phyloP scores from a whole-genome alignment of 2,329 filamentous ascomycete genomes.

The Ascomycota sp. region DNA sequence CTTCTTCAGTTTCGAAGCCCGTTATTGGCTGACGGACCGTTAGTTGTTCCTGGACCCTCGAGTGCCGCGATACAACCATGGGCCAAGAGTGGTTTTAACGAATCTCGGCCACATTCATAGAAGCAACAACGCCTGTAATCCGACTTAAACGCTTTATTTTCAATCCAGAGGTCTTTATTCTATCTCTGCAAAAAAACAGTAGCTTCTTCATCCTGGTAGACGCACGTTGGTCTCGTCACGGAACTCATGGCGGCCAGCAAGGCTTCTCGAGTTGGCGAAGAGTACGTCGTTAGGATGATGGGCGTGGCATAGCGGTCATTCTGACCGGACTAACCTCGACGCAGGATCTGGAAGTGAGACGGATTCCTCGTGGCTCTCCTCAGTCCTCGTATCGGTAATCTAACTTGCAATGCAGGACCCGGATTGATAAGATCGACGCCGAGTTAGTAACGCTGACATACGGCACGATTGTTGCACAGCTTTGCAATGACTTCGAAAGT shows the following conservation, averaged over 20 bases:
- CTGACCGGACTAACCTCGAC: conserved; percentile 11
- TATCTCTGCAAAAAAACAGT: too few relatives aligned
- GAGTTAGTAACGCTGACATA: conserved; percentile 95
- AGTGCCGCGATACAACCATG: too few relatives aligned
- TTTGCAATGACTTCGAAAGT: conserved; percentile 89
- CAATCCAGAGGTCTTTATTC: too few relatives aligned
- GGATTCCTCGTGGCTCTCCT: conserved; percentile 1
- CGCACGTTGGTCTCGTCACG: neutral
- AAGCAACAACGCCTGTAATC: too few relatives aligned
- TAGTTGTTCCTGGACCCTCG: conserved; percentile 11
- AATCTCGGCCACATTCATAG: too few relatives aligned
- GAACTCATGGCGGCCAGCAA: conserved; percentile 37
- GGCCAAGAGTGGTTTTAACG: too few relatives aligned
- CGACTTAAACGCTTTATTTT: too few relatives aligned
- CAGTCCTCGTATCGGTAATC: conserved; percentile 5
- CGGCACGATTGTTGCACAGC: conserved; percentile 86
- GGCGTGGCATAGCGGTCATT: neutral
- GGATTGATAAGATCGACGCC: conserved; percentile 93
- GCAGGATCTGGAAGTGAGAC: conserved; percentile 74
- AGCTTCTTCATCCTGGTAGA: neutral
- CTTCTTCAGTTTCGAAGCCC: neutral
- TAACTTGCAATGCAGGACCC: conserved; percentile 40
- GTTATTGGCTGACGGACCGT: conserved; percentile 15
- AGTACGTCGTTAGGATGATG: conserved; percentile 22
- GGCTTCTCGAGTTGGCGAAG: conserved; percentile 39